A percentile compares a stretch with the other conserved stretches of the same genome.
These are phyloP conservation scores for Camellia lanceoleosa DNA, from an alignment of 148 eudicot genomes.

Conservation along the genomic window DNA sequence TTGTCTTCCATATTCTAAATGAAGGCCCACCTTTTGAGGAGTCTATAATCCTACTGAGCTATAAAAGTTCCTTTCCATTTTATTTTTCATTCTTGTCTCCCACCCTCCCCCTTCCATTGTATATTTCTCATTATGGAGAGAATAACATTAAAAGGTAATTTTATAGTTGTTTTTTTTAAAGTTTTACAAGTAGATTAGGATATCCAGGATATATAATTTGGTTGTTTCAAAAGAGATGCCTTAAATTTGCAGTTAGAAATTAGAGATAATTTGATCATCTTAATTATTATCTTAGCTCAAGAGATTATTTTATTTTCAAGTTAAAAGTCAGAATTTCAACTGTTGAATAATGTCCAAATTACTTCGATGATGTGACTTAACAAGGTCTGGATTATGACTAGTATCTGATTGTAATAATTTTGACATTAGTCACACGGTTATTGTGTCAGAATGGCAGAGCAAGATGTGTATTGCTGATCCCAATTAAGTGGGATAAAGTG, in stretches of 20 bases:
- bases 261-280: not conserved
- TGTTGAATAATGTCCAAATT: not conserved
- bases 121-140: not conserved
- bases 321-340: not conserved
- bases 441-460: not conserved
- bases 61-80: too few species aligned
- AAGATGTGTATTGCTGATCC: not conserved
- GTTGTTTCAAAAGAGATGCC: not conserved
- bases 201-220: not conserved
- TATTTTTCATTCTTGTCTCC: too few species aligned
- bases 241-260: not conserved
- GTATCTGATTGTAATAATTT: not conserved
- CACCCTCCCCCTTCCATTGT: too few species aligned
- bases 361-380: not conserved
- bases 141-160: not conserved
- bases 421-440: not conserved
- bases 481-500: conserved; percentile 6
- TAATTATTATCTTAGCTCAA: not conserved
- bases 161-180: not conserved
- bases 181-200: not conserved
- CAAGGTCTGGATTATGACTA: not conserved
- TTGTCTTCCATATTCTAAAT: not conserved
- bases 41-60: too few species aligned
- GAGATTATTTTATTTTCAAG: not conserved
- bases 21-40: too few species aligned